Evolutionary conservation across 306 rosid genomes (phyloP).

Genomic region (Leucaena leucocephala): DNA sequence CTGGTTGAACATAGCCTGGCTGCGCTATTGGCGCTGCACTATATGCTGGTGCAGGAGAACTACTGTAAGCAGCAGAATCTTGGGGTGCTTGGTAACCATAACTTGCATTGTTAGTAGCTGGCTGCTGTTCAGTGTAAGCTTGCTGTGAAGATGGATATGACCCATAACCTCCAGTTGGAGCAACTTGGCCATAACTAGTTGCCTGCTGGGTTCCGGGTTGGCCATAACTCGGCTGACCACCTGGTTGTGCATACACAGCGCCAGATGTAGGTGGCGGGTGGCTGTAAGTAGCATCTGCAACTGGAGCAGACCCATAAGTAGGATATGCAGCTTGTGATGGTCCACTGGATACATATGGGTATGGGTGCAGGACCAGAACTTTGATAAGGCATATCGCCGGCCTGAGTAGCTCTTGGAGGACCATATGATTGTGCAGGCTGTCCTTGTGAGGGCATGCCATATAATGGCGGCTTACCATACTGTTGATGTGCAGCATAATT

Average conservation of each 20-base stretch:
- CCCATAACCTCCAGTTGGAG: slow-evolving; percentile 64
- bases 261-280: slow-evolving; percentile 70
- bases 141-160: slow-evolving; percentile 81
- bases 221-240: slow-evolving; percentile 64
- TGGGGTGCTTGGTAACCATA: slow-evolving; percentile 90
- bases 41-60: slow-evolving; percentile 59
- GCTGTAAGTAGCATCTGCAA: slow-evolving; percentile 62
- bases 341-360: slow-evolving; percentile 68
- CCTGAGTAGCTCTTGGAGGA: slow-evolving; percentile 76
- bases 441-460: slow-evolving; percentile 76
- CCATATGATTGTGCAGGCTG: slow-evolving; percentile 84
- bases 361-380: slow-evolving; percentile 73
- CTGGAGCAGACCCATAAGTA: slow-evolving; percentile 67
- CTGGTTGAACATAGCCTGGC: slow-evolving; percentile 71
- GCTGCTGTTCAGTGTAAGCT: slow-evolving; percentile 77
- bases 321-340: slow-evolving; percentile 76
- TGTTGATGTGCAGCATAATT: slow-evolving; percentile 71
- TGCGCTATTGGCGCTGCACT: slow-evolving; percentile 65
- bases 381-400: slow-evolving; percentile 75
- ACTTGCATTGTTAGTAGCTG: slow-evolving; percentile 61
- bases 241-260: slow-evolving; percentile 66
- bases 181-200: slow-evolving; percentile 65
- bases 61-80: slow-evolving; percentile 59
- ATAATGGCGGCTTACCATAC: slow-evolving; percentile 80
- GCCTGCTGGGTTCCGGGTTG: slow-evolving; percentile 74